Base-by-base conservation (phyloP, 495 filamentous ascomycete species). In the Neurospora sp. region DNA sequence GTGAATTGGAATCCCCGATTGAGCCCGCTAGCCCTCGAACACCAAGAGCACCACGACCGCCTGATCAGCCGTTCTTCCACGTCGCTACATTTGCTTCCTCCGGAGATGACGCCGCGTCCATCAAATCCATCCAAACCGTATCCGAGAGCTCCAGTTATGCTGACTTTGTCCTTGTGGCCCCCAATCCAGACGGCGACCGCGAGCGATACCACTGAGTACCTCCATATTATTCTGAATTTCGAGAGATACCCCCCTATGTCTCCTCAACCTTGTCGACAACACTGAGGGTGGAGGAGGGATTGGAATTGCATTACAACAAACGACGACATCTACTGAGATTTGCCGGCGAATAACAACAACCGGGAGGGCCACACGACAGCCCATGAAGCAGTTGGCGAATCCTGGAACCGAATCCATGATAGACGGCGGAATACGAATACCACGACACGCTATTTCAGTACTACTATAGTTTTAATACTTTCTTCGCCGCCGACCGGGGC, bases 1-100 rank as follows among this genome's bases (percentile, higher is more conserved):
- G 87, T 88, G 85, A 87, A 87, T 85, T 77, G 79, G 77, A 82
- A 71, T 70, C 71, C 70, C 72, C 71, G 72, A 72, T 40, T 39
- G 35, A 44, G 41, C 65, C 70, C 73, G 48, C 71, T 65, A 69
- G 48, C 77, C 70, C 45, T 68, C 69, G 38, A 40, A 76, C 31
- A 68, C 35, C 68, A 71, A 31, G 44, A 61, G 31, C 68, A 70
- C 22, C 27, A 65, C 65, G 53, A 35, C 53, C 53, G 53, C 3
- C 5, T 37, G 53, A 35, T 1, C 27, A 65, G 53, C 53, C 53
- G 3, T 65, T 65, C 53, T 37, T 65, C 31, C 31, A 31, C 27
- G 53, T 65, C 53, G 27, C 48, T 59, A 59, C 48, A 59, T 27
- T 6, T 59, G 48, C 48, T 31, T 59, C 48, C 10, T 53, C 44